Evolutionary conservation across 805 yeast genomes (phyloP).

Genomic region (Saccharomycopsis amapae): DNA sequence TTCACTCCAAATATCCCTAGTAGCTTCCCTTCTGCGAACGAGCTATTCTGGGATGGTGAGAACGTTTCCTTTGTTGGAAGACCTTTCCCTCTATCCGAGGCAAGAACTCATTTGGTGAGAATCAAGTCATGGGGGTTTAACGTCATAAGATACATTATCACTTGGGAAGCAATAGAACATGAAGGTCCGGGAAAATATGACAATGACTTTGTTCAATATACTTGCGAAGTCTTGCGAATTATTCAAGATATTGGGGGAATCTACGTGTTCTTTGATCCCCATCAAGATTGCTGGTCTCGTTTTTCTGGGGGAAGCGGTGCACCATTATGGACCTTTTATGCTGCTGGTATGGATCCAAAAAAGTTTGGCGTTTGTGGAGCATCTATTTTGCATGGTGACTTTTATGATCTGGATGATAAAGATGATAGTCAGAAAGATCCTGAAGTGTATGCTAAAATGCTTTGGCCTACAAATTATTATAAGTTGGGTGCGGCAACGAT

Average conservation of each 20-base stretch:
- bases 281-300: constrained; percentile 93
- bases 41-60: constrained; percentile 60
- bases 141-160: constrained; percentile 63
- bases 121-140: constrained; percentile 80
- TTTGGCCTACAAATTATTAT: constrained; percentile 85
- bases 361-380: constrained; percentile 69
- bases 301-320: constrained; percentile 90
- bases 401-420: constrained; percentile 34
- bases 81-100: constrained; percentile 73
- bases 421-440: constrained; percentile 16
- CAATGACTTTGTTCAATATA: constrained; percentile 63
- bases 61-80: constrained; percentile 73
- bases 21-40: constrained; percentile 27
- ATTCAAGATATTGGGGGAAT: constrained; percentile 61
- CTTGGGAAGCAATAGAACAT: constrained; percentile 94
- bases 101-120: constrained; percentile 57
- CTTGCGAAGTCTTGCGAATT: constrained; percentile 52
- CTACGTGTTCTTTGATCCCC: constrained; percentile 79
- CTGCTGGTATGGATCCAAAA: constrained; percentile 80
- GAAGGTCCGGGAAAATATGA: constrained; percentile 81
- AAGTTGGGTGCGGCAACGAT: constrained; percentile 69
- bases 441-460: constrained; percentile 62
- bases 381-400: constrained; percentile 63
- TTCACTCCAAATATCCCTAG: constrained; percentile 41
- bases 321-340: constrained; percentile 86